Evolutionary conservation across 345 rosid genomes (phyloP).

Genomic region (Durio zibethinus): DNA sequence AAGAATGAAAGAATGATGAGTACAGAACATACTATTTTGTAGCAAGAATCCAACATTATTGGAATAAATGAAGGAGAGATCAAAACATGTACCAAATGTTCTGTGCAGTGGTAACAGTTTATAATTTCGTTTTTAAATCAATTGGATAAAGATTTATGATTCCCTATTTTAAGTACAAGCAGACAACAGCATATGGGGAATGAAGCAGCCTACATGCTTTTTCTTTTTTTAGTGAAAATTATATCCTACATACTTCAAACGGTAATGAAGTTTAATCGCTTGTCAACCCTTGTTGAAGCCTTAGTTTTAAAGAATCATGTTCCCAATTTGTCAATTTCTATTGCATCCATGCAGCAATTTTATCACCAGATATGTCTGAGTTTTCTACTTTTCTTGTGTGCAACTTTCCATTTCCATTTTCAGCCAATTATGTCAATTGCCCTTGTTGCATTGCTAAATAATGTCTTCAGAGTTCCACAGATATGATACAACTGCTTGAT

Average conservation of each 20-base stretch:
- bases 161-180: not conserved
- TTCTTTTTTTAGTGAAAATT: not conserved
- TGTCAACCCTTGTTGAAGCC: not conserved
- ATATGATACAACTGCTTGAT: not conserved
- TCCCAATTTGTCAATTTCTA: not conserved
- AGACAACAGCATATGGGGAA: not conserved
- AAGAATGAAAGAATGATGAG: not conserved
- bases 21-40: not conserved
- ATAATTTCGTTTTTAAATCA: not conserved
- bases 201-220: not conserved
- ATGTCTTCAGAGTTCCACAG: not conserved
- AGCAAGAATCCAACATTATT: not conserved
- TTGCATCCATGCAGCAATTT: not conserved
- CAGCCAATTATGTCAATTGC: too few species aligned
- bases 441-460: too few species aligned
- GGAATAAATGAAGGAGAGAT: not conserved
- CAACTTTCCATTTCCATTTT: not conserved
- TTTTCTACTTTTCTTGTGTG: too few species aligned
- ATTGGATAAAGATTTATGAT: not conserved
- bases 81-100: not conserved
- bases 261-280: not conserved
- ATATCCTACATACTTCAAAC: not conserved
- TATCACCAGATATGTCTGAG: not conserved
- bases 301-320: not conserved
- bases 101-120: not conserved